Evolutionary conservation across 2,329 filamentous ascomycete genomes (phyloP), one percentile per base, ranked within the genome.

Genomic region (Ramularia endophylla): DNA sequence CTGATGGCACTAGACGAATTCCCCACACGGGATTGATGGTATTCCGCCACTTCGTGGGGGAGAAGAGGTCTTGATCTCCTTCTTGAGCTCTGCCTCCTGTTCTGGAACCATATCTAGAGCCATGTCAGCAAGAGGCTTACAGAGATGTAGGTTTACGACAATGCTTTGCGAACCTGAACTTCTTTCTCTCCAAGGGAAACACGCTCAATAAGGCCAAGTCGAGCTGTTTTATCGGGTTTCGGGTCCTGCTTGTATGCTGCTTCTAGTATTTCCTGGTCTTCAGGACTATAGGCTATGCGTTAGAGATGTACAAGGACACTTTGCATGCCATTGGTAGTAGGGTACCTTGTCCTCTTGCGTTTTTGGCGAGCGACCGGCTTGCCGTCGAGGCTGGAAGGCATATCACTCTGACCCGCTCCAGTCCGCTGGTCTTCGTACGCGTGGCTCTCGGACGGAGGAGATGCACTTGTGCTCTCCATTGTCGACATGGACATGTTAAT

Each of bases 131-230:
- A 28, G 41, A 19, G 30, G 4, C 5, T n/a, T n/a, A 8, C 18
- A 22, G 15, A 8, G 9, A 30, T 9, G 17, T 8, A 13, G 25
- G 31, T 8, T 12, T 18, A 22, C 11, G 37, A 17, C 20, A 41
- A 15, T 40, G 9, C 17, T 27, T 27, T 32, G 65, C 82, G 65
- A 70, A 95, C 90, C 80, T 95, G 90, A 27, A 95, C 87, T 71
- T 95, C 89, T 65, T 95, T 95, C 69, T 95, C 89, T 53, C 86
- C 90, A 50, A 97, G 74, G 17, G 86, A 84, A 47, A 95, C 88
- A 65, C 81, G 85, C 66, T 79, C 78, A 46, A 94, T 87, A 50
- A 97, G 88, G 44, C 83, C 81, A 34, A 86, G 75, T 68, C 90
- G 86, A 64, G 87, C 84, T 41, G 81, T 76, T 68, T 94, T 95